Conservation (phyloP, 305 asterid species). For the Vinca major region DNA sequence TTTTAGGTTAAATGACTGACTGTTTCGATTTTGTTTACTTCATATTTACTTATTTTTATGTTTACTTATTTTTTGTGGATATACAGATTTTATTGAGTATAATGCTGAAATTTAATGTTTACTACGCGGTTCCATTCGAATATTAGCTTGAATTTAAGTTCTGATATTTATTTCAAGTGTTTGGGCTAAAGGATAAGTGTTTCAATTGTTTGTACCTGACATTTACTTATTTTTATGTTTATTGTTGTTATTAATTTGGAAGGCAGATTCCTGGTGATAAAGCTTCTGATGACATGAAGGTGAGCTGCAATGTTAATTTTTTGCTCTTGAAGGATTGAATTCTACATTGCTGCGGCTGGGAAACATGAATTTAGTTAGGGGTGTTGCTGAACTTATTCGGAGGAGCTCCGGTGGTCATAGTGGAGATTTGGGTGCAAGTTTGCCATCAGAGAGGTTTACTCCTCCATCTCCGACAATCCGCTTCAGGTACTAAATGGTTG, state of each 20-base stretch:
- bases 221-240: background rate
- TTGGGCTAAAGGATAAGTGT: background rate
- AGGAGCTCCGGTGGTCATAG: conserved; percentile 62
- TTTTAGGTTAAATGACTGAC: background rate
- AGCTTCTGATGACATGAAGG: conserved; percentile 14
- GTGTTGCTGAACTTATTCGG: conserved; percentile 88
- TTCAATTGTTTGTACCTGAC: background rate
- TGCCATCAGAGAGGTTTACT: conserved; percentile 49
- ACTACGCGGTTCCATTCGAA: background rate
- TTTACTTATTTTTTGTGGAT: background rate
- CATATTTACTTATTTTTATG: background rate
- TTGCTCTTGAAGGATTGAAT: conserved; percentile 4
- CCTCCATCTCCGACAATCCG: conserved; percentile 49
- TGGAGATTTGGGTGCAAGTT: conserved; percentile 43
- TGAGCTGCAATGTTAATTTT: conserved; percentile 16
- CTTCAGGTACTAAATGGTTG: conserved; percentile 49
- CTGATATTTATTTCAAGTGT: background rate
- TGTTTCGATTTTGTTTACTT: background rate
- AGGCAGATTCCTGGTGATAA: conserved; percentile 9
- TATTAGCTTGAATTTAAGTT: background rate
- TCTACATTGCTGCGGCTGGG: conserved; percentile 2
- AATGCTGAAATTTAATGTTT: background rate
- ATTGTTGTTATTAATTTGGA: background rate
- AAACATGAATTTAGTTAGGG: conserved; percentile 84
- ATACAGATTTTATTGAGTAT: too few species aligned